A percentile compares a stretch with the other conserved stretches of the same genome.
Conservation (phyloP, 805 yeast species). For the Yamadazyma laniorum region DNA sequence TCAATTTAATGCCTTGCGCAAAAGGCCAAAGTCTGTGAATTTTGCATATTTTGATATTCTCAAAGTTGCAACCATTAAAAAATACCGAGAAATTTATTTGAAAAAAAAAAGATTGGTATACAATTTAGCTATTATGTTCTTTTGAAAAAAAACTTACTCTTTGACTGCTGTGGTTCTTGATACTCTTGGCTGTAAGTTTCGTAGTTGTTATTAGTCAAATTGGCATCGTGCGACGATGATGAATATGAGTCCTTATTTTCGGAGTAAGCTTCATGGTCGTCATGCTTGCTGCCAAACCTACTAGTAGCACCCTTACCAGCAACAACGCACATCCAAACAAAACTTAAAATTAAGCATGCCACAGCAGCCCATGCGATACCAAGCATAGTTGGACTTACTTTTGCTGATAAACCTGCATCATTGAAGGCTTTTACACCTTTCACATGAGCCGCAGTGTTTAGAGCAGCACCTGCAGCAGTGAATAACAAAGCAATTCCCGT, state of each 20-base stretch:
- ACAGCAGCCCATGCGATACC: constrained; percentile 58
- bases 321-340: constrained; percentile 15
- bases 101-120: too few relatives aligned
- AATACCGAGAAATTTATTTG: too few relatives aligned
- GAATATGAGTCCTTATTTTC: constrained; percentile 11
- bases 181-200: not conserved
- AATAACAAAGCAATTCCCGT: constrained; percentile 38
- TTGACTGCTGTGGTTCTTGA: not conserved
- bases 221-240: constrained; percentile 11
- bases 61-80: too few relatives aligned
- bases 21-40: too few relatives aligned
- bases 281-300: constrained; percentile 5
- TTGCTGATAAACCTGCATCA: constrained; percentile 40
- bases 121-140: not conserved
- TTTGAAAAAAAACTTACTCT: constrained; percentile 5
- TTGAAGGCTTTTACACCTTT: constrained; percentile 51
- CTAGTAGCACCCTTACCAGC: constrained; percentile 13
- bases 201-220: constrained; percentile 9
- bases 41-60: too few relatives aligned
- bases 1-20: too few relatives aligned
- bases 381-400: constrained; percentile 48
- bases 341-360: constrained; percentile 14
- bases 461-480: constrained; percentile 43
- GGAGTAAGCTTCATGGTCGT: constrained; percentile 13
- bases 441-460: constrained; percentile 55